Base-by-base conservation (phyloP, 257 asterid genomes). In the Plantago elongata region DNA sequence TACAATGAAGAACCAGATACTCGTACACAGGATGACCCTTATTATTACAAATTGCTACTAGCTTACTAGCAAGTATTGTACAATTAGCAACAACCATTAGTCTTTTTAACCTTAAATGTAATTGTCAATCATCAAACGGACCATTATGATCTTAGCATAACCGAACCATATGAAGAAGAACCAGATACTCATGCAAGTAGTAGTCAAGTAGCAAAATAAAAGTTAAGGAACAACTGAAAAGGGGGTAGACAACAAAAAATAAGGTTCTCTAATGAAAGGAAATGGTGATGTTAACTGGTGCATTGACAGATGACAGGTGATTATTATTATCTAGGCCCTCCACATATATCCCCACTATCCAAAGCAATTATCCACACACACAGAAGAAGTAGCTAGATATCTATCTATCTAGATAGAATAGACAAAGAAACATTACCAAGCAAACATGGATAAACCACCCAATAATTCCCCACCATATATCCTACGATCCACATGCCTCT, bases 381-480 rank as follows among this genome's bases (percentile, higher is more conserved):
- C 27, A 37, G 18, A 54, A 54, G 13, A 54, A 27, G 37, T 54
- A 54, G 59, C 27, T 54, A n/a, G n/a, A n/a, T n/a, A n/a, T n/a
- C n/a, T n/a, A n/a, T n/a, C n/a, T n/a, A 54, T 12, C 17, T 15
- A 27, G 40, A 34, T 34, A 34, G 40, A 34, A 34, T 34, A 34
- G 40, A 34, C 7, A 34, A 34, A 34, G 40, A 34, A 7, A 34
- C 7, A 34, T 34, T 34, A 34, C 40, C 40, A 34, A 34, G 40
- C 1, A 29, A 42, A 5, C 27, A 11, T 60, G 70, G 78, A 77
- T 72, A 76, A 77, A 57, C 40, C 43, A 15, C 11, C 42, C 66
- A 71, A 74, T 62, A 52, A 65, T 51, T 68, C 68, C 57, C 80
- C 15, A 57, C 80, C 83, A 68, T 71, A 64, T 66, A 74, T 70